Conservation (phyloP, 192 early-diverging fungal genomes). For the Backusella circina region DNA sequence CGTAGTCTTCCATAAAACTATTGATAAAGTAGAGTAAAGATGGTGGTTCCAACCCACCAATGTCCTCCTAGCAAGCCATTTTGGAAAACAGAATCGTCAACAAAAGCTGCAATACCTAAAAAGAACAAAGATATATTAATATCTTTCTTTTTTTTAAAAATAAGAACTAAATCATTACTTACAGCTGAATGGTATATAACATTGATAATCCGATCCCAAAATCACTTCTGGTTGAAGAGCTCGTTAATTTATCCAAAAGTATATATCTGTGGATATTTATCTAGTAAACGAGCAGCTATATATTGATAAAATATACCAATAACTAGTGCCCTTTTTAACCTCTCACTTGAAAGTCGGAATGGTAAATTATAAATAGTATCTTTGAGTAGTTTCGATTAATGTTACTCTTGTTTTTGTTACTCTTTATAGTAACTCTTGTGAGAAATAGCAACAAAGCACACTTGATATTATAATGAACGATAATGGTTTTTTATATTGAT, state of each 20-base stretch:
- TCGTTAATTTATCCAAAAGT: slow-evolving; percentile 41
- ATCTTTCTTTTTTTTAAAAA: neutral
- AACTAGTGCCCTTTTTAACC: slow-evolving; percentile 41
- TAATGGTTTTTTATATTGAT: neutral
- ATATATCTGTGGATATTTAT: slow-evolving; percentile 94
- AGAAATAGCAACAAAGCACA: too few relatives aligned
- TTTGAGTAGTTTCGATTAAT: neutral
- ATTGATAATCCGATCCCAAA: slow-evolving; percentile 91
- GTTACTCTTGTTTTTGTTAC: neutral
- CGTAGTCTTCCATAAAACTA: slow-evolving; percentile 88
- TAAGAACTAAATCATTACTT: slow-evolving; percentile 16
- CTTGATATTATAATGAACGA: neutral
- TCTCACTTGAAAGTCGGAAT: neutral
- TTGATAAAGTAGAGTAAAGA: slow-evolving; percentile 87
- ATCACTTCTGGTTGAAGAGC: slow-evolving; percentile 75
- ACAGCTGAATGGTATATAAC: slow-evolving; percentile 90
- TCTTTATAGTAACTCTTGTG: too few relatives aligned
- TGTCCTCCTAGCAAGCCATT: slow-evolving; percentile 75
- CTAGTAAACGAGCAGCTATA: slow-evolving; percentile 79
- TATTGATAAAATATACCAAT: slow-evolving; percentile 95
- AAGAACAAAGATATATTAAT: slow-evolving; percentile 43
- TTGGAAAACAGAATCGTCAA: slow-evolving; percentile 60
- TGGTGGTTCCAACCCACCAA: slow-evolving; percentile 88
- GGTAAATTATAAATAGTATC: neutral
- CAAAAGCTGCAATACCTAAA: slow-evolving; percentile 61